Percentiles rank a stretch among this genome's conserved stretches.
Conservation (phyloP, 441 rosid genomes). For the Pelargonium cotyledonis region DNA sequence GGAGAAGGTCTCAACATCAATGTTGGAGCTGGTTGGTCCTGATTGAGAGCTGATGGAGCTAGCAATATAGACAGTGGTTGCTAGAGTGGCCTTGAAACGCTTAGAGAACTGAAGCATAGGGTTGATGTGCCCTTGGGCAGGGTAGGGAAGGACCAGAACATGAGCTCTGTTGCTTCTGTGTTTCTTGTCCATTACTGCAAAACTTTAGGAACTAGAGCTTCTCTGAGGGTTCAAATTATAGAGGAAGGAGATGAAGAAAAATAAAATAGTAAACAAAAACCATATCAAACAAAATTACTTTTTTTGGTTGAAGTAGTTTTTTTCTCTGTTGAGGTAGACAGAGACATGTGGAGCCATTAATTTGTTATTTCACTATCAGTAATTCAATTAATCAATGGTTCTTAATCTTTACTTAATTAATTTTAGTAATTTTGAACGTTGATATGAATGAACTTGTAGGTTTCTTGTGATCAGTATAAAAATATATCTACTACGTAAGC, state of each 20-base stretch:
- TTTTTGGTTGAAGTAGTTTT: no score
- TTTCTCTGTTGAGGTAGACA: no score
- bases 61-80: slow-evolving; percentile 1
- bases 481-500: no score
- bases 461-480: no score
- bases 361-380: no score
- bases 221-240: not conserved
- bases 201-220: not conserved
- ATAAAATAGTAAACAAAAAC: no score
- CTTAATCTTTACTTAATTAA: no score
- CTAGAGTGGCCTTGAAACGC: slow-evolving; percentile 3
- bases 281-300: no score
- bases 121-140: slow-evolving; percentile 3
- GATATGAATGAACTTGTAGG: no score
- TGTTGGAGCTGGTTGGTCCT: not conserved
- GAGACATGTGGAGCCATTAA: no score
- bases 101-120: slow-evolving; percentile 6
- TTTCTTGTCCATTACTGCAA: not conserved
- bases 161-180: not conserved
- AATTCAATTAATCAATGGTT: no score
- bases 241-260: not conserved
- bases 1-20: not conserved
- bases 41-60: not conserved
- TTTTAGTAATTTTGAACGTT: no score
- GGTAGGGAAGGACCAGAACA: slow-evolving; percentile 2